phyloP scores from a whole-genome alignment of 2,329 filamentous ascomycete genomes.

The Fusarium algeriense region DNA sequence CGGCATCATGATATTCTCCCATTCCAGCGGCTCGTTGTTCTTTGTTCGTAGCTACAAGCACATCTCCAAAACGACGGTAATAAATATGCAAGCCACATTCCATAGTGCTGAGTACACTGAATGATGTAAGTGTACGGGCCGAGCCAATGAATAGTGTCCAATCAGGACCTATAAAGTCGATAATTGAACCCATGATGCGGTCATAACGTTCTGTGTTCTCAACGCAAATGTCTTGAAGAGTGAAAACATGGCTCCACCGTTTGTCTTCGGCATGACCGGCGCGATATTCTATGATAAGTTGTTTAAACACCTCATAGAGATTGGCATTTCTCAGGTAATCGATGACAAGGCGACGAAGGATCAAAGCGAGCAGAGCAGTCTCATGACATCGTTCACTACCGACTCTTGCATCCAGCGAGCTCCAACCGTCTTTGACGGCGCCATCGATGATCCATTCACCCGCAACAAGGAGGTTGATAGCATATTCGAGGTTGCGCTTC shows the following conservation, averaged over 20 bases:
- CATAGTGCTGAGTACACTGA: not conserved
- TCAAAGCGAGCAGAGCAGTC: not conserved
- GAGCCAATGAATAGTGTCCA: not conserved
- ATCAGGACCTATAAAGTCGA: not conserved
- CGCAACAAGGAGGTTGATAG: not conserved
- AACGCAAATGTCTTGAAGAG: fast-evolving
- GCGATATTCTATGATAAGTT: fast-evolving
- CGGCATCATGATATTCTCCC: not conserved
- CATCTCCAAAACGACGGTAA: not conserved
- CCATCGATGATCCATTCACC: not conserved
- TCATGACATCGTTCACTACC: not conserved
- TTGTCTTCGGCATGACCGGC: not conserved
- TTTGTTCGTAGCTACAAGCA: not conserved
- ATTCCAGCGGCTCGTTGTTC: not conserved
- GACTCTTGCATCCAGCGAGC: not conserved
- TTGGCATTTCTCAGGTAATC: fast-evolving
- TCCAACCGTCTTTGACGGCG: not conserved
- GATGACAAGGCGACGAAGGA: not conserved
- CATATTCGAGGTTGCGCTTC: not conserved
- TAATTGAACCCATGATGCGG: not conserved
- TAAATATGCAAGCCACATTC: not conserved
- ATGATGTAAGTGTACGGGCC: not conserved
- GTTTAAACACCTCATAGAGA: not conserved
- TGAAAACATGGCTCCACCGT: not conserved
- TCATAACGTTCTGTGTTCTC: not conserved